Conservation (phyloP, 2,329 filamentous ascomycete genomes). For the Trichoderma sp. region DNA sequence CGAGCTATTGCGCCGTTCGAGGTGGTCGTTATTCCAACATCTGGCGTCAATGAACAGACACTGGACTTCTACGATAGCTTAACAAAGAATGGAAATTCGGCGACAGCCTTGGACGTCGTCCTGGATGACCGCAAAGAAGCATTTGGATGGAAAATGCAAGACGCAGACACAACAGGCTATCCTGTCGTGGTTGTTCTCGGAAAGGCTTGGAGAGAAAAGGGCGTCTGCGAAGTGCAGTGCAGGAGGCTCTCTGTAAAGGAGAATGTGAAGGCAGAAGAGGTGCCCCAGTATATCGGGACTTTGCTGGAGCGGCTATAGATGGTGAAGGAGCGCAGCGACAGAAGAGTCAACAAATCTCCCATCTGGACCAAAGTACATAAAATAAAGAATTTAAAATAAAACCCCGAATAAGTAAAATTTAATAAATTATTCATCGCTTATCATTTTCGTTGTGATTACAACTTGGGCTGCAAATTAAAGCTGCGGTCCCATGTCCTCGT, state of each 20-base stretch:
- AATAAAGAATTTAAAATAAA: background rate
- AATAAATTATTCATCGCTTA: background rate
- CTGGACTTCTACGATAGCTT: conserved; percentile 66
- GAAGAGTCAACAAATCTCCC: background rate
- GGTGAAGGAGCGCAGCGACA: background rate
- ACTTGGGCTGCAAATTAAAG: background rate
- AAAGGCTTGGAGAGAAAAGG: conserved; percentile 61
- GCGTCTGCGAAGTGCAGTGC: conserved; percentile 77
- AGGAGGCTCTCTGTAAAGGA: conserved; percentile 64
- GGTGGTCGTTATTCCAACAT: conserved; percentile 63
- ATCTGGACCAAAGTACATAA: background rate
- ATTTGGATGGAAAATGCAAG: conserved; percentile 82
- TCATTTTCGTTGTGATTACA: background rate
- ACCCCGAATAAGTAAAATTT: background rate
- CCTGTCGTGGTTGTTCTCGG: conserved; percentile 82
- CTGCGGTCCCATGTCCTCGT: conserved; percentile 29
- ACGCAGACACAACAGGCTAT: conserved; percentile 88
- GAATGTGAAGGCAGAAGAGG: conserved; percentile 51
- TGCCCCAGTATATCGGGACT: conserved; percentile 48
- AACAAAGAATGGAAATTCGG: conserved; percentile 27
- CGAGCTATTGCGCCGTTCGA: conserved; percentile 83
- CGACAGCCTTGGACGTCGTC: conserved; percentile 58
- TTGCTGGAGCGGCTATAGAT: conserved; percentile 56
- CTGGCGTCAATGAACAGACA: conserved; percentile 50
- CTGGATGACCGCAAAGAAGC: conserved; percentile 71